Conservation (phyloP, 2,329 filamentous ascomycete species). For the Dryadomyces quercivorus region DNA sequence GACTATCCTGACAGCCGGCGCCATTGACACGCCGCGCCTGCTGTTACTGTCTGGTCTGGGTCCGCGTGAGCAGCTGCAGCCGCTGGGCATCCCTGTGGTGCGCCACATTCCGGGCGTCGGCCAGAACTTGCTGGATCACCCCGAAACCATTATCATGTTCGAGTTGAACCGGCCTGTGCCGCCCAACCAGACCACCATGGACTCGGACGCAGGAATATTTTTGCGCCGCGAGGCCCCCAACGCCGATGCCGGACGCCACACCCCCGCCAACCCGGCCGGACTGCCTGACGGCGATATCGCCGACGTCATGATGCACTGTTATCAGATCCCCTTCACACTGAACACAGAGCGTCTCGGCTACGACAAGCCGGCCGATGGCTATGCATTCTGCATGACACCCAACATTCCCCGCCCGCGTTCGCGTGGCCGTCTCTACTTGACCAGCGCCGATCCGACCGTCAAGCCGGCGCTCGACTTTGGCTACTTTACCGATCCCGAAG, state of each 20-base stretch:
- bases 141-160: conserved; percentile 52
- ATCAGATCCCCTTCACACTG: conserved; percentile 84
- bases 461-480: conserved; percentile 15
- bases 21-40: conserved; percentile 66
- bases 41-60: conserved; percentile 47
- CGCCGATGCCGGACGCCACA: conserved; percentile 46
- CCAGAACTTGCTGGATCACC: conserved; percentile 49
- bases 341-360: conserved; percentile 76
- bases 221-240: conserved; percentile 64
- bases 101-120: conserved; percentile 47
- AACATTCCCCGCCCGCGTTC: conserved; percentile 79
- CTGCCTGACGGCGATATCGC: conserved; percentile 59
- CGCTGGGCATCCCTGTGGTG: conserved; percentile 42
- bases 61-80: conserved; percentile 37
- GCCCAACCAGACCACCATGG: conserved; percentile 75
- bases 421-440: conserved; percentile 35
- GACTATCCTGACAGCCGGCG: conserved; percentile 69
- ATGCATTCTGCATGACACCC: conserved; percentile 88
- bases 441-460: conserved; percentile 11
- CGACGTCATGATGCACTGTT: conserved; percentile 95
- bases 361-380: conserved; percentile 37
- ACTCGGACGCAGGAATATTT: conserved; percentile 83
- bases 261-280: conserved; percentile 33
- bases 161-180: conserved; percentile 69
- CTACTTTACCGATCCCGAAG: conserved; percentile 30